These are phyloP conservation scores for Trichoderma sp. DNA, from an alignment of 2,329 filamentous ascomycete species.

Conservation along the genomic window DNA sequence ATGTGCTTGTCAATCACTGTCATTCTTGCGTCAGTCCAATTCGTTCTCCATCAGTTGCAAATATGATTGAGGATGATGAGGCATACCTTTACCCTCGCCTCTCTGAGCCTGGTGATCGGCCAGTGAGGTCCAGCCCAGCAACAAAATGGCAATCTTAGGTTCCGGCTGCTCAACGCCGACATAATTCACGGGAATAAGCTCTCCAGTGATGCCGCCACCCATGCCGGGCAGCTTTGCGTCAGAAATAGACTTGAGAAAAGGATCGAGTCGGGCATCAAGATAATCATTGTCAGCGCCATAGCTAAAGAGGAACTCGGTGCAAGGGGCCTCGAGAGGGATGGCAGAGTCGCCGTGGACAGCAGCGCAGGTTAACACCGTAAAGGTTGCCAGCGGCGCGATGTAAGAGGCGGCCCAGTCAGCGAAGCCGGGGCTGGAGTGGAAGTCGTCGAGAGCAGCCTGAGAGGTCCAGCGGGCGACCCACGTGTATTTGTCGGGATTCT, in stretches of 20 bases:
- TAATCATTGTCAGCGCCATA: conserved; percentile 35
- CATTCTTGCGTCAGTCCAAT: background rate
- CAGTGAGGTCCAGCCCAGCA: conserved; percentile 42
- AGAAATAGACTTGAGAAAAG: conserved; percentile 29
- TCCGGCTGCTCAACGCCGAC: conserved; percentile 30
- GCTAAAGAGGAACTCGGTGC: conserved; percentile 40
- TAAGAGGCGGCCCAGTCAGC: conserved; percentile 41
- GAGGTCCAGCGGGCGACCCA: conserved; percentile 38
- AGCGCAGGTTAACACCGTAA: conserved; percentile 27
- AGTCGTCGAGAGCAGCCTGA: conserved; percentile 36
- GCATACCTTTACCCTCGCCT: conserved; percentile 31
- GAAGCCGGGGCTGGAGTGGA: conserved; percentile 41
- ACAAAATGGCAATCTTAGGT: conserved; percentile 33
- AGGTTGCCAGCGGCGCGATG: conserved; percentile 31
- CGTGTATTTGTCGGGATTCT: conserved; percentile 34
- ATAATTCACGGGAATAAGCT: conserved; percentile 34
- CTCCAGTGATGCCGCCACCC: conserved; percentile 34
- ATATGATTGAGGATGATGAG: background rate
- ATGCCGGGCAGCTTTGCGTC: conserved; percentile 30
- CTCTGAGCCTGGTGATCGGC: conserved; percentile 38
- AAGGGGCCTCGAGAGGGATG: conserved; percentile 35
- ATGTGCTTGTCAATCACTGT: conserved; percentile 39
- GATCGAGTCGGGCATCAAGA: conserved; percentile 31
- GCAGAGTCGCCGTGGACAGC: conserved; percentile 25
- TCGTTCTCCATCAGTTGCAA: background rate